Conservation (phyloP, 495 filamentous ascomycete species). For the Xylaria sp. region DNA sequence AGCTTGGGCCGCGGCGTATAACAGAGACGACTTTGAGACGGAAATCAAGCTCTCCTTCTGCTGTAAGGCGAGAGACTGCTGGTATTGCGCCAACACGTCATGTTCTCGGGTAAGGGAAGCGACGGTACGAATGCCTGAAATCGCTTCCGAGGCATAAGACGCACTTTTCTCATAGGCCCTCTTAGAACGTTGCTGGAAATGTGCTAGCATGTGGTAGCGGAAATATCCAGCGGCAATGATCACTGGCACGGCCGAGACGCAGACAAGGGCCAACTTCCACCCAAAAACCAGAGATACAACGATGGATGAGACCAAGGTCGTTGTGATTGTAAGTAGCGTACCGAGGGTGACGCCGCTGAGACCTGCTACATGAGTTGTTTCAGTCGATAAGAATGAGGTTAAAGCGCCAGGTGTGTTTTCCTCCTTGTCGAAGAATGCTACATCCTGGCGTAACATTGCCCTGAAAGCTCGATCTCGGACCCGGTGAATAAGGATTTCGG, state of each 20-base stretch:
- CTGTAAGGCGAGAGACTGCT: slow-evolving; percentile 68
- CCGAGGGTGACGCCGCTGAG: slow-evolving; percentile 86
- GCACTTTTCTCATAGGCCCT: slow-evolving; percentile 76
- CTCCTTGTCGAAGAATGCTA: slow-evolving; percentile 85
- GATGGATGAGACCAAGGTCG: slow-evolving; percentile 75
- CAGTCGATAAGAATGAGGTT: slow-evolving; percentile 83
- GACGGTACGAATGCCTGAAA: slow-evolving; percentile 89
- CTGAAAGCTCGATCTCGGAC: slow-evolving; percentile 82
- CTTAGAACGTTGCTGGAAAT: slow-evolving; percentile 75
- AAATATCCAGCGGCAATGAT: slow-evolving; percentile 83
- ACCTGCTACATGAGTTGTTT: slow-evolving; percentile 83
- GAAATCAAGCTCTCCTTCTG: slow-evolving; percentile 66
- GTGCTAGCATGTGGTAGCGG: slow-evolving; percentile 81
- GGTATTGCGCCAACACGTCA: slow-evolving; percentile 80
- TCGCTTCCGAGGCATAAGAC: slow-evolving; percentile 88
- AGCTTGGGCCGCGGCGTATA: slow-evolving; percentile 82
- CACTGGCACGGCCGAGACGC: slow-evolving; percentile 76
- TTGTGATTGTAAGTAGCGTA: slow-evolving; percentile 75
- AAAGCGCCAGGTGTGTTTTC: slow-evolving; percentile 85
- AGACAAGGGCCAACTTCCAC: slow-evolving; percentile 92
- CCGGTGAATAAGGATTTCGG: slow-evolving; percentile 80
- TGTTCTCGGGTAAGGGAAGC: slow-evolving; percentile 85
- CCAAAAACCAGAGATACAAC: slow-evolving; percentile 72
- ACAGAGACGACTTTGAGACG: slow-evolving; percentile 68
- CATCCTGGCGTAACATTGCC: slow-evolving; percentile 90